Base-by-base conservation (phyloP, 2,329 filamentous ascomycete genomes). In the Drechslerella dactyloides region DNA sequence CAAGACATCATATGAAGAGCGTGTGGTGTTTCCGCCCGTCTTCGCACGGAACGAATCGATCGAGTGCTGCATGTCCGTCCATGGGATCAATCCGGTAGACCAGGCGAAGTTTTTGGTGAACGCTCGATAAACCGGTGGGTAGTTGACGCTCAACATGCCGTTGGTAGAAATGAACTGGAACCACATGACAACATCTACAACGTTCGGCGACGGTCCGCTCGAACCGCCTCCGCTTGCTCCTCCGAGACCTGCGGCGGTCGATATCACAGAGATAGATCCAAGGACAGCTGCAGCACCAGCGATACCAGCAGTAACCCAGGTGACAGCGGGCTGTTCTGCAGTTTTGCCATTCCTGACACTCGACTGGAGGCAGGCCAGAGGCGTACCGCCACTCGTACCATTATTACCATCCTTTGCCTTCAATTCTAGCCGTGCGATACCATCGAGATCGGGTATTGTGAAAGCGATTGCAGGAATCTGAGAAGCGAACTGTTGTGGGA, bases 151-250 rank as follows among this genome's bases (percentile, higher is more conserved):
- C 79, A 96, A 84, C 94, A 97, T 97, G 75, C 94, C 93, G 80
- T 94, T 97, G 83, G 94, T 89, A 27, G 94, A 92, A 84, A 97
- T 90, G 55, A 89, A 89, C 80, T 97, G 93, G 80, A 97, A 96
- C 86, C 90, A 96, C 73, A 89, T 87, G 75, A 96, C 85, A 53
- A 96, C 87, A 77, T 97, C 91, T 50, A 84, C 84, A 78, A 97
- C 97, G 59, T 89, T 90, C 24, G 94, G 94, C 76, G 91, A 94
- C 44, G 88, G 83, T 10, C 89, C 84, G 1, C 86, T 83, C 11
- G 84, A 83, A 13, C 88, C 89, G 17, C 82, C 83, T 51, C 81
- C 81, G 17, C 80, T 80, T 37, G 82, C 82, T 37, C 84, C 84
- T 58, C 82, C 84, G 40, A 81, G 81, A 10, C 84, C 81, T 19